These are phyloP conservation scores for Paecilomyces dactylethromorphus DNA, from an alignment of 2,329 filamentous ascomycete genomes.

Conservation along the genomic window DNA sequence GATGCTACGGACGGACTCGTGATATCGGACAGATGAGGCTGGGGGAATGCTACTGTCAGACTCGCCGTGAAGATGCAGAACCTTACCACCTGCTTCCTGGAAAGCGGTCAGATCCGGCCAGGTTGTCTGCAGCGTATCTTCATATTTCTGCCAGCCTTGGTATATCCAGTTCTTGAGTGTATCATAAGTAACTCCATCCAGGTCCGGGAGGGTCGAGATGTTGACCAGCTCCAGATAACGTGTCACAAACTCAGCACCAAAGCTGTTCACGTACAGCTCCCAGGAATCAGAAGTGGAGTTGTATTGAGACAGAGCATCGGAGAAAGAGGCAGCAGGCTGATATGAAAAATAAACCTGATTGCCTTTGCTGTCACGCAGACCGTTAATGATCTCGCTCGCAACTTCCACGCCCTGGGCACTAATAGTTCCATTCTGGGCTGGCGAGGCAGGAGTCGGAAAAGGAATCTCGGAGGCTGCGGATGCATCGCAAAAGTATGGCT, in stretches of 20 bases:
- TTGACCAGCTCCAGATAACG: conserved; percentile 23
- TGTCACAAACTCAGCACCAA: conserved; percentile 26
- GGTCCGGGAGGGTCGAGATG: conserved; percentile 36
- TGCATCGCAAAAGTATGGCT: conserved; percentile 38
- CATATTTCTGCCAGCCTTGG: conserved; percentile 42
- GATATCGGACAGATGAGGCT: conserved; percentile 50
- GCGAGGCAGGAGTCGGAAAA: conserved; percentile 20
- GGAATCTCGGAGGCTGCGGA: conserved; percentile 7
- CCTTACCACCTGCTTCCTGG: conserved; percentile 46
- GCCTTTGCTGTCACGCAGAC: conserved; percentile 28
- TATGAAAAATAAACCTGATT: conserved; percentile 33
- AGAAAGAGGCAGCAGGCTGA: conserved; percentile 22
- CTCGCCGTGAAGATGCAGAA: conserved; percentile 55
- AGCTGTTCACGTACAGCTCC: conserved; percentile 23
- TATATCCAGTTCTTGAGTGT: conserved; percentile 51
- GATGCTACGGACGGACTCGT: conserved; percentile 45
- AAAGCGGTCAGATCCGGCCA: conserved; percentile 48
- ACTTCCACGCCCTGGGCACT: conserved; percentile 12
- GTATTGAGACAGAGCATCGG: conserved; percentile 29
- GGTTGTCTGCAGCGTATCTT: conserved; percentile 49
- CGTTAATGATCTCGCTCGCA: conserved; percentile 21
- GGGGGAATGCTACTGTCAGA: conserved; percentile 48
- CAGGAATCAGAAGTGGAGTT: conserved; percentile 24
- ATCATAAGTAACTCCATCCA: conserved; percentile 49
- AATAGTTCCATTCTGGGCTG: conserved; percentile 14